Evolutionary conservation across 2,329 filamentous ascomycete genomes (phyloP).

Genomic region (Paramyrothecium sp.): DNA sequence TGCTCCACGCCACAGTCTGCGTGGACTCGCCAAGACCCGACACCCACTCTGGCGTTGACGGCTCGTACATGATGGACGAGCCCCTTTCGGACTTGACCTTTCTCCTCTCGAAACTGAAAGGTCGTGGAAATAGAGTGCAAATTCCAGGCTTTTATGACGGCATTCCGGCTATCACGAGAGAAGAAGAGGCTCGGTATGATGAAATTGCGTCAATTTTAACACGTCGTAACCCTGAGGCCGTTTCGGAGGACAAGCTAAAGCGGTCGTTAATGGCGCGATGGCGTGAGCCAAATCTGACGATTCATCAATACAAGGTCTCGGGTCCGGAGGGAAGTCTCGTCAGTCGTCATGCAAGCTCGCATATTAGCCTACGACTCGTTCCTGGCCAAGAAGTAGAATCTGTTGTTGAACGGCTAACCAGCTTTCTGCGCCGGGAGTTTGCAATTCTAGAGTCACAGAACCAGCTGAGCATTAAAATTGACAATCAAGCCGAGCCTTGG

Average conservation of each 20-base stretch:
- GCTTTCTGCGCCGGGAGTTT: slow-evolving; percentile 72
- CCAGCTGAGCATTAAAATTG: slow-evolving; percentile 75
- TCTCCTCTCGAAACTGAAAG: slow-evolving; percentile 79
- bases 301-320: slow-evolving; percentile 90
- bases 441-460: slow-evolving; percentile 76
- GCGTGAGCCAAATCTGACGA: slow-evolving; percentile 91
- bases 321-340: slow-evolving; percentile 91
- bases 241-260: slow-evolving; percentile 68
- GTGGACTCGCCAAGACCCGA: slow-evolving; percentile 85
- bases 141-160: slow-evolving; percentile 88
- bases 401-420: slow-evolving; percentile 66
- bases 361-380: slow-evolving; percentile 87
- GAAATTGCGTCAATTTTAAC: slow-evolving; percentile 80
- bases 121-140: slow-evolving; percentile 74
- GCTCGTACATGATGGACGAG: slow-evolving; percentile 85
- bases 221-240: slow-evolving; percentile 62
- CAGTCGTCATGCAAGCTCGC: slow-evolving; percentile 82
- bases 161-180: slow-evolving; percentile 70
- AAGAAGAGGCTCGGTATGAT: slow-evolving; percentile 78
- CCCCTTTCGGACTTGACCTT: slow-evolving; percentile 88
- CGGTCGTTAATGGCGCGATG: slow-evolving; percentile 87
- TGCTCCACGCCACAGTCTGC: slow-evolving; percentile 88
- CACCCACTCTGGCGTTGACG: slow-evolving; percentile 94
- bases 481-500: slow-evolving; percentile 95
- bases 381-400: slow-evolving; percentile 85